Evolutionary conservation across 2,329 filamentous ascomycete genomes (phyloP), one percentile per base, ranked within the genome.

Genomic region (Calonectria henricotiae): DNA sequence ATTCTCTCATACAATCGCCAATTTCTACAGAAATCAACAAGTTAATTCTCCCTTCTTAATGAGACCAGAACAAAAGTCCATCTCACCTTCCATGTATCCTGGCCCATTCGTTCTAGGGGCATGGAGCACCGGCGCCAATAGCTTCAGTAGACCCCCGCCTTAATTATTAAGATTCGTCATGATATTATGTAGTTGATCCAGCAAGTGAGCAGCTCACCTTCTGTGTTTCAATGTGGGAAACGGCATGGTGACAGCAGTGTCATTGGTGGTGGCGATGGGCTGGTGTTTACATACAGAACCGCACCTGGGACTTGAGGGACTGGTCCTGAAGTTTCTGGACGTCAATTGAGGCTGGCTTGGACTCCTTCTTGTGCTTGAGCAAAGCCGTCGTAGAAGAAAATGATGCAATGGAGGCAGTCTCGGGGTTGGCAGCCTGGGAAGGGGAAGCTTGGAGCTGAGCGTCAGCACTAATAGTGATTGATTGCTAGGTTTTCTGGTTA

Each of bases 241-340:
- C 15, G 8, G 54, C 20, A 20, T 7, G 35, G 9, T 11, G 35
- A 13, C 2, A 30, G 41, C 4, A n/a, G 41, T n/a, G 32, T 37
- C 49, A 25, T 32, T 23, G 30, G 27, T 41, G 3, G 20, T 23
- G 23, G 11, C 67, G 11, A 11, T 11, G 44, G 20, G 35, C 41
- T 39, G 13, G n/a, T 6, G 7, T 49, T 69, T 74, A 78, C 75
- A 78, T 77, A 69, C 64, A 71, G 41, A 78, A 79, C 15, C 71
- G 73, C 20, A 79, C 73, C 62, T 79, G 78, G 17, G 77, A 78
- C 68, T 71, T 78, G 41, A 79, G 67, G 32, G 77, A 76, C 66
- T 79, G 77, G 27, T 75, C 74, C 49, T 77, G 77, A 5, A 79
- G 70, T 68, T 79, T 79, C 68, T 79, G 72, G 30, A 32, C 60